These are phyloP conservation scores for Castanea crenata DNA, from an alignment of 306 rosid genomes.

Conservation along the genomic window DNA sequence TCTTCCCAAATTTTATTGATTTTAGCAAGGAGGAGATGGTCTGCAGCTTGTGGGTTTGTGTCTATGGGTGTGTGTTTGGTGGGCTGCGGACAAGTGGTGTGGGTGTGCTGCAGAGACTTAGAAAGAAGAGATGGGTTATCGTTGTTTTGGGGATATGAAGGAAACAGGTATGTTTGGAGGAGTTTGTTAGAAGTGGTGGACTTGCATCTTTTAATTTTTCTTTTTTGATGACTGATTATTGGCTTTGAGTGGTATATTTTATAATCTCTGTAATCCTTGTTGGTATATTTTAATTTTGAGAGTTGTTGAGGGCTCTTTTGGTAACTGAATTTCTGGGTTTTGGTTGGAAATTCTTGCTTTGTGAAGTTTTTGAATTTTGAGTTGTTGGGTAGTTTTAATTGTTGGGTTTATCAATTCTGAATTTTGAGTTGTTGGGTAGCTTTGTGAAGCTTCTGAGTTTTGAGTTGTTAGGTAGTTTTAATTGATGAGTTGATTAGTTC, in stretches of 20 bases:
- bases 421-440: no score
- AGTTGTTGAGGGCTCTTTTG: neutral
- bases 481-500: neutral
- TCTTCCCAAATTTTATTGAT: no score
- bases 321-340: constrained; percentile 24
- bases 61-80: no score
- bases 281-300: neutral
- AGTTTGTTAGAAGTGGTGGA: constrained; percentile 43
- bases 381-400: neutral
- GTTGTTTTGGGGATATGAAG: no score
- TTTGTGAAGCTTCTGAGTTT: no score
- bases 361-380: constrained; percentile 14
- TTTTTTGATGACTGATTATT: constrained; percentile 42
- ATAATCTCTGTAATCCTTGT: neutral
- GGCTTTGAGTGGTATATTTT: constrained; percentile 43
- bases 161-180: neutral
- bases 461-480: neutral
- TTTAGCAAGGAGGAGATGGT: no score
- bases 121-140: no score
- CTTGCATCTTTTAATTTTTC: constrained; percentile 45
- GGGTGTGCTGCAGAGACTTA: no score
- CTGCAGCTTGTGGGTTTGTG: no score
- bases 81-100: no score
- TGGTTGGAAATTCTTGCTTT: constrained; percentile 5
- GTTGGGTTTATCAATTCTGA: no score